Evolutionary conservation across 1,284 basidiomycete species (phyloP), one percentile per base, ranked within the genome.

Genomic region (Ceratobasidium sp.): DNA sequence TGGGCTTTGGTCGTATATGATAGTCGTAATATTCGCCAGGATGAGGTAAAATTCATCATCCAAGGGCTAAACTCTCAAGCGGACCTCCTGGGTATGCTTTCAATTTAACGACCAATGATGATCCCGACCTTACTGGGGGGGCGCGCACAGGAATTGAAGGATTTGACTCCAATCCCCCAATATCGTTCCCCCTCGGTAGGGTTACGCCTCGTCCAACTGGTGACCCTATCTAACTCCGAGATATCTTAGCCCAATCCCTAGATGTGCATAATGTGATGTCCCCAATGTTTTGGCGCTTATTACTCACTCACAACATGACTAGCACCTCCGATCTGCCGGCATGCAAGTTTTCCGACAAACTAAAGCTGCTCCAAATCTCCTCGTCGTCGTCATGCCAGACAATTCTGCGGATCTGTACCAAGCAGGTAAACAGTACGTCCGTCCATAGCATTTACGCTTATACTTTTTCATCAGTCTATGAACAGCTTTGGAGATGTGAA

Each of bases 401-500:
- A 62, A 63, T 24, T 64, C 64, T 15, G 73, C 66, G 17, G 76
- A 76, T 36, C 66, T 78, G 27, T 75, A 75, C 50, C 65, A 60
- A 53, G 75, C 69, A 15, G 60, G 73, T 60, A 75, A 75, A 29
- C 71, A 76, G 77, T 78, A 56, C 33, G 76, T 27, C 14, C 53
- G 31, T 62, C 7, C 15, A 33, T 31, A 14, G 4, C 27, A 56
- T 56, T 14, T 41, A 15, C 8, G 31, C 36, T 11, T 11, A 11
- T 41, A 4, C 36, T 41, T 4, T 41, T 11, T 41, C 36, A 41
- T 41, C 36, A 11, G 4, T 41, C 36, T 41, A 5, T 41, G 6
- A 41, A 24, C 75, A 93, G 91, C 78, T 93, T 93, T 73, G 91
- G 91, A 19, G 92, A 93, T 79, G 83, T 92, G 45, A 22, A 51